Conservation (phyloP, 2,329 filamentous ascomycete species). For the Talaromyces funiculosus region DNA sequence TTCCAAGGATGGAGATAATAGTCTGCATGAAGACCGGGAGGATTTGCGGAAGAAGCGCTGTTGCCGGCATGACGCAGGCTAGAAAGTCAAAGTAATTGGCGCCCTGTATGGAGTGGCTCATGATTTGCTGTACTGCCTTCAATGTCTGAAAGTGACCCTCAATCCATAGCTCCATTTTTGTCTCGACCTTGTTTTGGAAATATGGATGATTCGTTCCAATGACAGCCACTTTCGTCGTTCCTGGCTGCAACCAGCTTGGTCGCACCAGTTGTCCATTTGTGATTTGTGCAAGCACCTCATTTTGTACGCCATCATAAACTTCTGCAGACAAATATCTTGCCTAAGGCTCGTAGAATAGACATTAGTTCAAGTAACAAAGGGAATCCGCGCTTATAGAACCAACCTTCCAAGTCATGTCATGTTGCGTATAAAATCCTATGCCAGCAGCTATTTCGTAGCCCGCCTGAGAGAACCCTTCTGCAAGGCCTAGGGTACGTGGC, state of each 20-base stretch:
- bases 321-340: neutral
- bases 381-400: neutral
- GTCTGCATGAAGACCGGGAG: neutral
- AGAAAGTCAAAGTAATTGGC: neutral
- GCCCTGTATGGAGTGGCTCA: neutral
- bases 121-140: neutral
- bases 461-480: neutral
- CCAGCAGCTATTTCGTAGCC: neutral
- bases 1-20: neutral
- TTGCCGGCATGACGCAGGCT: neutral
- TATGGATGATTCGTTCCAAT: neutral
- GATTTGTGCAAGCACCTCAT: neutral
- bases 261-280: neutral
- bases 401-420: conserved; percentile 7
- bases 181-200: too few species aligned
- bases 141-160: neutral
- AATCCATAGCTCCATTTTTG: too few species aligned
- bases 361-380: neutral
- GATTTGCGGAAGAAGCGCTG: neutral
- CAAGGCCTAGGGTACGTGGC: neutral
- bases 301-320: neutral
- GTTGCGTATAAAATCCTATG: neutral
- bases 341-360: neutral
- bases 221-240: neutral
- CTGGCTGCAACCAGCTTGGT: neutral